Conservation (phyloP, 202 grass and related monocot species). For the Schoenoplectus tabernaemontani region DNA sequence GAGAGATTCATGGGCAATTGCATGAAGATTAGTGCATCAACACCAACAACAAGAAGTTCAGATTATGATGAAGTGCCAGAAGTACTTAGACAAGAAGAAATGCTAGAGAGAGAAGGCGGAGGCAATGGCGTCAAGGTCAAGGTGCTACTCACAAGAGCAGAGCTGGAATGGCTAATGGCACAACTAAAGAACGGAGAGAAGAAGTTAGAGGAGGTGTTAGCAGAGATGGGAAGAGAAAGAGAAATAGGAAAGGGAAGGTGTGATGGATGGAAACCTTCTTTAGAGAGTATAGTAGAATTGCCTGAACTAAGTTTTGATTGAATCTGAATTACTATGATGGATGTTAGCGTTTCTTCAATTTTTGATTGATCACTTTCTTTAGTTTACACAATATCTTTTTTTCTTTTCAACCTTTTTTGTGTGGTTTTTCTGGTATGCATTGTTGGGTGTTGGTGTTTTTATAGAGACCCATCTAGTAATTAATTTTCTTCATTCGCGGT, state of each 20-base stretch:
- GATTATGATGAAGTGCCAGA: background rate
- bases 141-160: constrained; percentile 48
- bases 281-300: constrained; percentile 62
- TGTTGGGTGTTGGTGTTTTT: constrained; percentile 15
- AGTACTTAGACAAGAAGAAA: constrained; percentile 20
- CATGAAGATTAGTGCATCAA: no score
- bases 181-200: constrained; percentile 48
- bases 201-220: constrained; percentile 44
- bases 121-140: constrained; percentile 41
- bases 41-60: no score
- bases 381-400: background rate
- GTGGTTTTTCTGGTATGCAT: constrained; percentile 11
- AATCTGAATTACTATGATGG: background rate
- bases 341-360: background rate
- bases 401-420: background rate
- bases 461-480: background rate
- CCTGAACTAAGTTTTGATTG: constrained; percentile 27
- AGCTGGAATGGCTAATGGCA: constrained; percentile 59
- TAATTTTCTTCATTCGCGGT: background rate
- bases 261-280: constrained; percentile 49
- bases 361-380: background rate
- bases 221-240: constrained; percentile 38
- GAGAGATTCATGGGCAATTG: constrained; percentile 54
- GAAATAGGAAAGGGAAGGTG: background rate
- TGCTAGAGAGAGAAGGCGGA: background rate